These are phyloP conservation scores for Trichoderma virens DNA, from an alignment of 495 filamentous ascomycete genomes.

Conservation along the genomic window DNA sequence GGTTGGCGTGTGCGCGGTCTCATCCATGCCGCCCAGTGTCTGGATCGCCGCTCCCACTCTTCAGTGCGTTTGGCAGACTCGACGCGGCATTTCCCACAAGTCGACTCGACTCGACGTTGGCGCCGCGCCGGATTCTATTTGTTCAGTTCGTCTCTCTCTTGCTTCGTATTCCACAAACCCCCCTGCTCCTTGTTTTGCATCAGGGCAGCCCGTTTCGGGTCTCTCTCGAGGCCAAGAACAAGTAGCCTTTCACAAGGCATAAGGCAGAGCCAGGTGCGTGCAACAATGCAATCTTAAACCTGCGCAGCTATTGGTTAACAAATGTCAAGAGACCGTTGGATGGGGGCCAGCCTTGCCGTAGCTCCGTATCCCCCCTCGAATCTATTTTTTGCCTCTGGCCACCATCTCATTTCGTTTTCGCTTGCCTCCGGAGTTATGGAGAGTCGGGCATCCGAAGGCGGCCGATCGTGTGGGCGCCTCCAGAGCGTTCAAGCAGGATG, in stretches of 20 bases:
- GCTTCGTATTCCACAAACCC: background rate
- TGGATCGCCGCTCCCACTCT: background rate
- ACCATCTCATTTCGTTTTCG: constrained; percentile 6
- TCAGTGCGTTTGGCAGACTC: background rate
- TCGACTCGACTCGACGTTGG: background rate
- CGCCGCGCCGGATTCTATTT: no score
- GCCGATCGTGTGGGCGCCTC: background rate
- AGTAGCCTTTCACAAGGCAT: background rate
- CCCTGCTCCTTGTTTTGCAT: background rate
- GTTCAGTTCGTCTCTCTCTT: no score
- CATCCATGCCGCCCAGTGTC: background rate
- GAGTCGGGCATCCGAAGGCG: background rate
- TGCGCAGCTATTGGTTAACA: background rate
- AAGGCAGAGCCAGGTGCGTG: background rate
- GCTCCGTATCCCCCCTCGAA: background rate
- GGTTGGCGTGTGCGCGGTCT: background rate
- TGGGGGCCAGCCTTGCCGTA: background rate
- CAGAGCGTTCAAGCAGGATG: no score
- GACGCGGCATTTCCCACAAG: background rate
- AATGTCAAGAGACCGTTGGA: background rate
- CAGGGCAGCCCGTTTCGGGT: background rate
- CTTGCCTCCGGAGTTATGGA: background rate
- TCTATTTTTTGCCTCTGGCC: background rate
- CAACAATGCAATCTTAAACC: background rate
- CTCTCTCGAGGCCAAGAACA: background rate